Evolutionary conservation across 306 rosid species (phyloP), one percentile per base, ranked within the genome.

Genomic region (Quercus suber): DNA sequence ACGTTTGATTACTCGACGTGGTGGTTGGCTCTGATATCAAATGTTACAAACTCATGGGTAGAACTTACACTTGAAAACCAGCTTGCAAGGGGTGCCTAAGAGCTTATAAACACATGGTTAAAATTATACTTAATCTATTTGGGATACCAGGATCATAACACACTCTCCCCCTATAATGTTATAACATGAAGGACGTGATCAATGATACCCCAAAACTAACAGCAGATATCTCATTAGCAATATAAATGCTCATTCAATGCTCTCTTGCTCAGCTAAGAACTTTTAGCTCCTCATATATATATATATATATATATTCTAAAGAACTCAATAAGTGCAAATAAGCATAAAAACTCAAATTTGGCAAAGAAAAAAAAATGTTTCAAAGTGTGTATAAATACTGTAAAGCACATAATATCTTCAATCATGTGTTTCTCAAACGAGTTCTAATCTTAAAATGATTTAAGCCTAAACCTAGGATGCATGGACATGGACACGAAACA

Each of bases 101-200:
- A 33, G 37, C 7, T 33, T 33, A 33, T 33, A 33, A 5, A 33
- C 7, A 33, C 7, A 33, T 33, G 6, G 0, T 33, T 33, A 33
- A 33, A 33, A 33, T 33, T 33, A 33, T 33, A 33, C 1, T 33
- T 33, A 33, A 33, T 33, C 0, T 33, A 33, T 33, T 1, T 33
- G 2, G 7, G 37, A 5, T 33, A 33, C 37, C 0, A 33, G 0
- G 1, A 5, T 33, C 6, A 33, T 33, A 33, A 33, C 37, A 33
- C 89, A 84, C 95, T 82, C 91, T 89, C 37, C 97, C 97, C 91
- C 97, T 94, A 91, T 78, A 85, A 85, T 75, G 78, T 86, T 80
- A 82, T 64, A 87, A 75, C 83, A 78, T 58, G 84, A 86, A 83
- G 63, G 82, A 86, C 87, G 86, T 92, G 97, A 33, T 33, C 37